Evolutionary conservation across 257 asterid species (phyloP).

Genomic region (Nicotiana tomentosiformis): DNA sequence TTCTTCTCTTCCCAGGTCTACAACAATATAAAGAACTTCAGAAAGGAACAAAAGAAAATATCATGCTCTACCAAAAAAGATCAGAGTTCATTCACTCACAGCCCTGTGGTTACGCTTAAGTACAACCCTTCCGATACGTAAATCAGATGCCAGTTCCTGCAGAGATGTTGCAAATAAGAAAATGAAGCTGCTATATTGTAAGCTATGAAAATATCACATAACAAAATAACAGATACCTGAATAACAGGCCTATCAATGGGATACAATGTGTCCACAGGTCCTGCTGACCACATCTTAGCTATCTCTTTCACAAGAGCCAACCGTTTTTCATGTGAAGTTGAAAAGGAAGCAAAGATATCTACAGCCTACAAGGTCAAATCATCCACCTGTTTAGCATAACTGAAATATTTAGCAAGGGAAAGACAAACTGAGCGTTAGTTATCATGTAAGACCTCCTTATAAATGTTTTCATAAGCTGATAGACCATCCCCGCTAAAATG

Average conservation of each 20-base stretch:
- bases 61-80: not conserved
- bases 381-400: conserved; percentile 10
- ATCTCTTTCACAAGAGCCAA: conserved; percentile 69
- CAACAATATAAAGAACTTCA: not conserved
- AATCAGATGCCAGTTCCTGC: conserved; percentile 45
- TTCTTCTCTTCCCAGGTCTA: conserved; percentile 50
- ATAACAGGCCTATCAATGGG: conserved; percentile 70
- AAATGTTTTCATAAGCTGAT: conserved; percentile 45
- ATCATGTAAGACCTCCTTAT: conserved; percentile 56
- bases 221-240: conserved; percentile 37
- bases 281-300: conserved; percentile 52
- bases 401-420: not conserved
- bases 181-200: not conserved
- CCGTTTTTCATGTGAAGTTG: conserved; percentile 59
- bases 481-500: conserved; percentile 30
- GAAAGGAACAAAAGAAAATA: not conserved
- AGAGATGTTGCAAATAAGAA: conserved; percentile 13
- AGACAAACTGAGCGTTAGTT: not conserved
- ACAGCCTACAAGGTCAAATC: conserved; percentile 53
- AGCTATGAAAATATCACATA: not conserved
- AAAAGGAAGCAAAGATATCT: conserved; percentile 80
- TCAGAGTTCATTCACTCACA: conserved; percentile 34
- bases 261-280: conserved; percentile 47
- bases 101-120: conserved; percentile 36
- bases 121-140: conserved; percentile 59